Evolutionary conservation across 306 rosid species (phyloP).

Genomic region (Senna siamea): DNA sequence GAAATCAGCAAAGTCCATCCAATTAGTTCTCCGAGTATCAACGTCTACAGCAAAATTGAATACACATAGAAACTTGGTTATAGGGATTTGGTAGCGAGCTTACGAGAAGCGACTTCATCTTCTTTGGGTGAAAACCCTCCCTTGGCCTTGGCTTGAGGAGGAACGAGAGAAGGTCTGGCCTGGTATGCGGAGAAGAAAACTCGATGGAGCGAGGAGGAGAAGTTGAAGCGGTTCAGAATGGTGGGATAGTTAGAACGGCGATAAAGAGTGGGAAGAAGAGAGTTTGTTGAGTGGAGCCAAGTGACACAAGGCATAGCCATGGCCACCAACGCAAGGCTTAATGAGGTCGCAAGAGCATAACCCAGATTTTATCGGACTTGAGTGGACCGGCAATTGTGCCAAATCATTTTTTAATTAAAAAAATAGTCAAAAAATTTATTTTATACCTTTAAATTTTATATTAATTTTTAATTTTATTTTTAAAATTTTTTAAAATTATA

Average conservation of each 20-base stretch:
- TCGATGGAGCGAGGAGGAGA: slow-evolving; percentile 35
- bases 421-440: no score
- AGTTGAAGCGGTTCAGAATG: slow-evolving; percentile 34
- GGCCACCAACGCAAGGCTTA: neutral
- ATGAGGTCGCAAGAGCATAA: no score
- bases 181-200: slow-evolving; percentile 33
- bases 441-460: no score
- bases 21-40: neutral
- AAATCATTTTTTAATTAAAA: no score
- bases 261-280: slow-evolving; percentile 35
- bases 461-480: no score
- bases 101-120: slow-evolving; percentile 72
- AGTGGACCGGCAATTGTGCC: no score
- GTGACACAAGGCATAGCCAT: slow-evolving; percentile 56
- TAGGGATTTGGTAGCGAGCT: slow-evolving; percentile 22
- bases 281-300: slow-evolving; percentile 35
- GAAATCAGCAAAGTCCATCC: neutral
- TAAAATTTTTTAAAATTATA: no score
- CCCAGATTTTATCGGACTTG: no score
- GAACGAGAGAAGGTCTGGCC: slow-evolving; percentile 11
- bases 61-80: neutral
- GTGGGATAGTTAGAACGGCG: slow-evolving; percentile 43
- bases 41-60: neutral
- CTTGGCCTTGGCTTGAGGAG: slow-evolving; percentile 58
- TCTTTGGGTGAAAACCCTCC: slow-evolving; percentile 52